Evolutionary conservation across 1,284 basidiomycete species (phyloP).

Genomic region (Tilletia setariae): DNA sequence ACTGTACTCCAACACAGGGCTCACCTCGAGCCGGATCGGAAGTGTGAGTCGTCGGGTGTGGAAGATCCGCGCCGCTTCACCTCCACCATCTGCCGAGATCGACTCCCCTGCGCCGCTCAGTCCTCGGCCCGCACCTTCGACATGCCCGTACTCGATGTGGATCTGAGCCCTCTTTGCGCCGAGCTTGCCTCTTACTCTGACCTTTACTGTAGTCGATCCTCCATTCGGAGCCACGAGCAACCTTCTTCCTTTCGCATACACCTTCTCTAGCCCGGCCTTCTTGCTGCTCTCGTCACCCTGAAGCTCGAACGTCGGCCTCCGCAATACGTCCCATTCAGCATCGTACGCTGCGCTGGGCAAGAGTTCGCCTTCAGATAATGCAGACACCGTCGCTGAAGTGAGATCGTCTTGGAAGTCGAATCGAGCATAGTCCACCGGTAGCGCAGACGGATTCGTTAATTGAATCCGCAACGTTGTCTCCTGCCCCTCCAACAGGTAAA

Average conservation of each 20-base stretch:
- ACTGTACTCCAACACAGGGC: conserved; percentile 78
- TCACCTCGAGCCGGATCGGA: conserved; percentile 83
- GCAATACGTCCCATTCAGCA: conserved; percentile 75
- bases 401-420: conserved; percentile 86
- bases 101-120: no score
- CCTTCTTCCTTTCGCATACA: conserved; percentile 56
- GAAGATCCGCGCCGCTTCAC: conserved; percentile 60
- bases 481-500: conserved; percentile 67
- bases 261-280: not conserved
- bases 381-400: conserved; percentile 69
- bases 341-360: conserved; percentile 83
- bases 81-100: conserved; percentile 39
- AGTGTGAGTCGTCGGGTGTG: conserved; percentile 78
- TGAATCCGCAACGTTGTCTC: conserved; percentile 76
- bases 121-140: conserved; percentile 58
- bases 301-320: conserved; percentile 79
- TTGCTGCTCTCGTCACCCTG: conserved; percentile 40
- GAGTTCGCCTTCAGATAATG: conserved; percentile 69
- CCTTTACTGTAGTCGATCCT: conserved; percentile 66
- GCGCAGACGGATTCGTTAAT: conserved; percentile 72
- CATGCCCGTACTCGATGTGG: conserved; percentile 76
- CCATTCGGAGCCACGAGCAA: conserved; percentile 59
- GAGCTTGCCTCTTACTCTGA: conserved; percentile 80
- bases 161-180: conserved; percentile 77
- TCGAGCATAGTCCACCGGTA: conserved; percentile 79